Conservation (phyloP, 2,329 filamentous ascomycete species). For the Aureobasidium uvarum region DNA sequence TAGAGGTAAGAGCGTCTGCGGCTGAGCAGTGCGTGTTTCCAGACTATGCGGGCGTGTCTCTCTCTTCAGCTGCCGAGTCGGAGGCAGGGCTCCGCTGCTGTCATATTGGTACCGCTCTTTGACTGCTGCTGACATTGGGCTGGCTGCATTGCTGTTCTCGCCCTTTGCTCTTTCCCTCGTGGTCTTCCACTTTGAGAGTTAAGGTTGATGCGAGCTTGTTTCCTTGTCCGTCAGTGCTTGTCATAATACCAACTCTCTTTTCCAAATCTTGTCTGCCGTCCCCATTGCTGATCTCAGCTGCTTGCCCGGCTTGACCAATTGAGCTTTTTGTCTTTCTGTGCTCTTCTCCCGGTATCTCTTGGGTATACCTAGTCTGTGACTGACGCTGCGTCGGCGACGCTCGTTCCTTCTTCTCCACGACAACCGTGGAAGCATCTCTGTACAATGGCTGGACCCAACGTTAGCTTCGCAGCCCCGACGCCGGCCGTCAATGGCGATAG, state of each 20-base stretch:
- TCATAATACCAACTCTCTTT: constrained; percentile 13
- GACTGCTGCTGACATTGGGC: constrained; percentile 5
- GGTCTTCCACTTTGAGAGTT: not conserved
- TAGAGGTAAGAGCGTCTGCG: not conserved
- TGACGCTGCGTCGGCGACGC: not conserved
- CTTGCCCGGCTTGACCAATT: not conserved
- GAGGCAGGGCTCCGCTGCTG: not conserved
- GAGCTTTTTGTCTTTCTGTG: not conserved
- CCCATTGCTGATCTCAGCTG: not conserved
- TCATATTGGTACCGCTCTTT: not conserved
- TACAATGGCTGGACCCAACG: constrained; percentile 17
- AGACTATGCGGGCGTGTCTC: not conserved
- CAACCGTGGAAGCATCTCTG: not conserved
- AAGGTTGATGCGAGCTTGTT: constrained; percentile 17
- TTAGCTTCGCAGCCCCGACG: constrained; percentile 17
- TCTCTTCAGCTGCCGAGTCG: constrained; percentile 17
- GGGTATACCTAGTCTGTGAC: not conserved
- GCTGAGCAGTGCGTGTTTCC: not conserved
- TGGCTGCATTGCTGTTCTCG: constrained; percentile 7
- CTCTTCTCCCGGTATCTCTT: not conserved
- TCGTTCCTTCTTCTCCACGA: not conserved
- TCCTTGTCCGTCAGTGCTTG: constrained; percentile 18
- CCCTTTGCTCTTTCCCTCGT: not conserved
- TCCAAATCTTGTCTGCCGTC: not conserved
- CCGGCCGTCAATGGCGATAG: constrained; percentile 7